Evolutionary conservation across 805 yeast species (phyloP).

Genomic region (Cyberlindnera sargentensis): DNA sequence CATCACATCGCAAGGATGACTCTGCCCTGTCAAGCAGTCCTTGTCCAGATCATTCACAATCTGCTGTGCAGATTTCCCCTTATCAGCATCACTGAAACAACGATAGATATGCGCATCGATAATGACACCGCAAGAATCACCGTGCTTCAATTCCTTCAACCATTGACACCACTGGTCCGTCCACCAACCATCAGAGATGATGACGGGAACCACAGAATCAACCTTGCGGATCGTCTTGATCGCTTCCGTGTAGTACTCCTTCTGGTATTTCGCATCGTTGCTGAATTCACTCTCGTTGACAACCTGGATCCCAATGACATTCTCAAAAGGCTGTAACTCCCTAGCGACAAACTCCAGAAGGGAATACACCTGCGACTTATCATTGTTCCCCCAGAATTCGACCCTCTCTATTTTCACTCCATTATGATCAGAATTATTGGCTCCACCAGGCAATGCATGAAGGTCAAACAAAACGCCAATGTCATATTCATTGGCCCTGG

Average conservation of each 20-base stretch:
- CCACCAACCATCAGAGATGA: conserved; percentile 95
- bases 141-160: conserved; percentile 39
- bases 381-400: conserved; percentile 47
- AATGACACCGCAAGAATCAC: conserved; percentile 46
- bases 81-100: conserved; percentile 75
- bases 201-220: conserved; percentile 55
- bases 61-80: conserved; percentile 52
- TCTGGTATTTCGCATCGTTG: conserved; percentile 44
- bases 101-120: conserved; percentile 84
- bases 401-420: conserved; percentile 59
- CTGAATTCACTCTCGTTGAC: conserved; percentile 78
- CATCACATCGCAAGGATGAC: conserved; percentile 53
- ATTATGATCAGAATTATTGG: conserved; percentile 79
- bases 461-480: conserved; percentile 79
- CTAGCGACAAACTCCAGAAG: conserved; percentile 53
- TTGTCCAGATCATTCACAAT: conserved; percentile 50
- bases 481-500: conserved; percentile 49
- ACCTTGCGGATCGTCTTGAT: conserved; percentile 48
- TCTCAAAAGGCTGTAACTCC: conserved; percentile 52
- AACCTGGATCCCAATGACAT: conserved; percentile 75
- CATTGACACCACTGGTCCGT: conserved; percentile 70
- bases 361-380: conserved; percentile 29
- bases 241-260: conserved; percentile 60
- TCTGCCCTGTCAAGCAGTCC: conserved; percentile 43
- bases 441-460: conserved; percentile 91